phyloP scores from a whole-genome alignment of 2,329 filamentous ascomycete species.

The Metarhizium anisopliae region DNA sequence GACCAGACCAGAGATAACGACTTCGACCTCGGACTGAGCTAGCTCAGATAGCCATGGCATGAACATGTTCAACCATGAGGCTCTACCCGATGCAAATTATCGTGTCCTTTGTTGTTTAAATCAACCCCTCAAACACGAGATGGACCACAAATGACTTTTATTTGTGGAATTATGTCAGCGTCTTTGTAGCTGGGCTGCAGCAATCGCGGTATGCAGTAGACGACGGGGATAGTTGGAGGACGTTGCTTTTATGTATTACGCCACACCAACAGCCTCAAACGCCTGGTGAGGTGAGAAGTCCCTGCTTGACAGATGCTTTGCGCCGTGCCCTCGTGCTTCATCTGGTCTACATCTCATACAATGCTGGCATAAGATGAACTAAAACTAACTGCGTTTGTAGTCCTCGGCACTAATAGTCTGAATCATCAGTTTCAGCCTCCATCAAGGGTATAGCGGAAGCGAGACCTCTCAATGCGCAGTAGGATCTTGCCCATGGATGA shows the following conservation, averaged over 20 bases:
- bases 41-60: background rate
- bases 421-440: background rate
- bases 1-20: too few species aligned
- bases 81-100: too few species aligned
- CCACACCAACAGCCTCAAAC: background rate
- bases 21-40: background rate
- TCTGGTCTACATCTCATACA: background rate
- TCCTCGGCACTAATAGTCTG: background rate
- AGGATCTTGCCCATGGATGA: too few species aligned
- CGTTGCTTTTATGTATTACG: background rate
- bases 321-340: background rate
- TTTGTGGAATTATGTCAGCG: background rate
- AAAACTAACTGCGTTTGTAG: background rate
- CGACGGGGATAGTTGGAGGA: too few species aligned
- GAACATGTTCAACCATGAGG: background rate
- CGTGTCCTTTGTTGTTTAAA: too few species aligned
- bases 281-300: background rate
- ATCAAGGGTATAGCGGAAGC: background rate
- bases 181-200: background rate
- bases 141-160: too few species aligned
- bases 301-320: too few species aligned
- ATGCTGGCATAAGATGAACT: background rate
- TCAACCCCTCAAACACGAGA: too few species aligned
- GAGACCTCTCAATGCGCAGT: too few species aligned
- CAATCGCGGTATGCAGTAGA: too few species aligned